Conservation (phyloP, 2,329 filamentous ascomycete species). For the Venturia asperata region DNA sequence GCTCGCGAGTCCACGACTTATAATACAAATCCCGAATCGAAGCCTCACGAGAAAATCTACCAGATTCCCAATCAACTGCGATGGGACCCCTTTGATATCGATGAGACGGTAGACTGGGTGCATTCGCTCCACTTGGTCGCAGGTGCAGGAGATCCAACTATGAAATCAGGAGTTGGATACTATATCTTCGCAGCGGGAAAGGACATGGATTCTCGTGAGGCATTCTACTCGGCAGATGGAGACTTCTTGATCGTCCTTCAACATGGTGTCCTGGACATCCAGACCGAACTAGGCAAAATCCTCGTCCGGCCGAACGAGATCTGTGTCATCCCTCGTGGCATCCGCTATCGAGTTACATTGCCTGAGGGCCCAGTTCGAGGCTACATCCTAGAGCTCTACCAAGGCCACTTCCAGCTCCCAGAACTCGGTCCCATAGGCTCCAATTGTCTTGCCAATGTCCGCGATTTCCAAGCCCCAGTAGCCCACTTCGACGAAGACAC, state of each 20-base stretch:
- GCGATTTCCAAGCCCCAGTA: constrained; percentile 68
- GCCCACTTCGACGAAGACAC: constrained; percentile 55
- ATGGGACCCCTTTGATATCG: constrained; percentile 23
- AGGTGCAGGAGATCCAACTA: constrained; percentile 33
- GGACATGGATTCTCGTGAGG: constrained; percentile 34
- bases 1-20: constrained; percentile 43
- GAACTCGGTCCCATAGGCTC: constrained; percentile 68
- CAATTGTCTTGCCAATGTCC: constrained; percentile 65
- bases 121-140: constrained; percentile 56
- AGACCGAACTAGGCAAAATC: constrained; percentile 68
- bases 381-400: constrained; percentile 69
- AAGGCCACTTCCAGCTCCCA: constrained; percentile 64
- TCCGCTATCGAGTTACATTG: constrained; percentile 66
- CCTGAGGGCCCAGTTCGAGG: constrained; percentile 56
- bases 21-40: constrained; percentile 45
- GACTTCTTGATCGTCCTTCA: constrained; percentile 72
- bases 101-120: constrained; percentile 57
- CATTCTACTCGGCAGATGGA: constrained; percentile 58
- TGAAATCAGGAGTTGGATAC: constrained; percentile 32
- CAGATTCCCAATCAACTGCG: constrained; percentile 23
- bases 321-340: constrained; percentile 64
- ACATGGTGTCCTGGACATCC: constrained; percentile 65
- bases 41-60: constrained; percentile 39
- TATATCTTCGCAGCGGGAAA: constrained; percentile 32
- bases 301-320: constrained; percentile 75